A percentile compares a stretch with the other conserved stretches of the same genome.
These are phyloP conservation scores for Candida montana DNA, from an alignment of 805 yeast genomes.

Conservation along the genomic window DNA sequence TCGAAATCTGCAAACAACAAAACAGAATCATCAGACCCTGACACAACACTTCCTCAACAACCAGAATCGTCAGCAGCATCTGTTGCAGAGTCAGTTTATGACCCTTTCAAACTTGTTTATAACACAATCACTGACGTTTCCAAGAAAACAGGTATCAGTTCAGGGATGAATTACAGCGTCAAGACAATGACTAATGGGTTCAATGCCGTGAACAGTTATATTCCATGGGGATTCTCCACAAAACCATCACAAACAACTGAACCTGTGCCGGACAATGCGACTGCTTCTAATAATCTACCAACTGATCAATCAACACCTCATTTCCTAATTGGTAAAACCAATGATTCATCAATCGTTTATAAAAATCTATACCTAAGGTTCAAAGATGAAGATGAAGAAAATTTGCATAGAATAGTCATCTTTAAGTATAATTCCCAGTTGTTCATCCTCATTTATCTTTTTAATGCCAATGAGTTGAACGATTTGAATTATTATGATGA, in stretches of 20 bases:
- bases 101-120: slow-evolving; percentile 23
- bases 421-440: slow-evolving; percentile 10
- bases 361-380: slow-evolving; percentile 19
- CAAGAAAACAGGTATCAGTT: slow-evolving; percentile 13
- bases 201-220: slow-evolving; percentile 8
- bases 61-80: background rate
- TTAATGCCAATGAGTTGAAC: slow-evolving; percentile 15
- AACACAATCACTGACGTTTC: slow-evolving; percentile 22
- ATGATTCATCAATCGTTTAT: slow-evolving; percentile 12
- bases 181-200: slow-evolving; percentile 12
- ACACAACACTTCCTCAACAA: background rate
- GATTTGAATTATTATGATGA: slow-evolving; percentile 13
- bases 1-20: slow-evolving; percentile 23
- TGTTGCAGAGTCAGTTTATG: slow-evolving; percentile 21
- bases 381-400: slow-evolving; percentile 11
- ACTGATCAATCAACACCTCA: background rate
- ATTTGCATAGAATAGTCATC: slow-evolving; percentile 15
- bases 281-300: background rate
- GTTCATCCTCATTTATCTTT: slow-evolving; percentile 15
- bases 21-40: slow-evolving; percentile 17
- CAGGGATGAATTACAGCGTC: slow-evolving; percentile 21
- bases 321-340: slow-evolving; percentile 17
- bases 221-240: slow-evolving; percentile 9
- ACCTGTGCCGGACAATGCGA: background rate
- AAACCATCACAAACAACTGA: background rate